Conservation (phyloP, 768 basidiomycete genomes). For the Tulasnella sp. region DNA sequence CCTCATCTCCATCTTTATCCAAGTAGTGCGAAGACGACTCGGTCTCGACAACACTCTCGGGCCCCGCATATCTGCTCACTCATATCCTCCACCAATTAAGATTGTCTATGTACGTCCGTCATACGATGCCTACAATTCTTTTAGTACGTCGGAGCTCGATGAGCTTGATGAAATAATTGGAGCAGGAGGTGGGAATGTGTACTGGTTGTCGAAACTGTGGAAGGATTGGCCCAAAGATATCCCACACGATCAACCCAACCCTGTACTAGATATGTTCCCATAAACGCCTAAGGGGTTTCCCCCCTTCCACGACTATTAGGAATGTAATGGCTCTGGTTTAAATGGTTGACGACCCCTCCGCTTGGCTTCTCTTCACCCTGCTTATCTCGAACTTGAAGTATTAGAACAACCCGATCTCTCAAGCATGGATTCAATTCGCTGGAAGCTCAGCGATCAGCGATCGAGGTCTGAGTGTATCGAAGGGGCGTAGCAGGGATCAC, state of each 20-base stretch:
- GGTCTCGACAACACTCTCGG: neutral
- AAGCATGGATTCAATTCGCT: too few species aligned
- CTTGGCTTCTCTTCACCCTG: too few species aligned
- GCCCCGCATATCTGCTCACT: neutral
- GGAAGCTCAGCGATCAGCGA: too few species aligned
- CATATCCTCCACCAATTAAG: neutral
- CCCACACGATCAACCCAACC: neutral
- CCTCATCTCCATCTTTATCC: neutral
- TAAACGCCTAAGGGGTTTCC: too few species aligned
- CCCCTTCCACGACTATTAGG: too few species aligned
- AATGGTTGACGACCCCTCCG: too few species aligned
- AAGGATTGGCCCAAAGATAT: neutral
- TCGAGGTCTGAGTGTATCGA: too few species aligned
- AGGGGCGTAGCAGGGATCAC: too few species aligned
- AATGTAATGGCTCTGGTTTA: too few species aligned
- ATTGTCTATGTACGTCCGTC: neutral
- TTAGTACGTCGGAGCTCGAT: neutral
- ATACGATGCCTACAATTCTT: neutral
- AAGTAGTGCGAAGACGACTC: neutral
- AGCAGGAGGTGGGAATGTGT: neutral
- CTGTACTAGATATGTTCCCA: neutral
- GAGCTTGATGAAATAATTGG: neutral
- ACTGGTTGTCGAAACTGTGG: neutral
- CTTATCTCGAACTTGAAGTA: too few species aligned
- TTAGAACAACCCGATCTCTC: too few species aligned